Conservation (phyloP, 371 early-diverging fungal genomes). For the Lichtheimia hyalospora region DNA sequence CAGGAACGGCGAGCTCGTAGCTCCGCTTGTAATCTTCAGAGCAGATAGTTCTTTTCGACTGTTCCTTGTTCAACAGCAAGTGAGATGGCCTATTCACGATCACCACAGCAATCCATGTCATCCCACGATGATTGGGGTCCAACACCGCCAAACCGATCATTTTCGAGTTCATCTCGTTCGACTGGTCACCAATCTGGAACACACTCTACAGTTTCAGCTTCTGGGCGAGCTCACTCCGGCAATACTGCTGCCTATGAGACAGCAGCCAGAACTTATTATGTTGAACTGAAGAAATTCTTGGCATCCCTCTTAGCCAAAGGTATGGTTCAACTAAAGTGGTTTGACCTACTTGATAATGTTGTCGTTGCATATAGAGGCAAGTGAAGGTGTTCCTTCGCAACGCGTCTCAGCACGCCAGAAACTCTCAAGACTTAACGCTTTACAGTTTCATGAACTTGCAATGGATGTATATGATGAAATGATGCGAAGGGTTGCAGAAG, state of each 20-base stretch:
- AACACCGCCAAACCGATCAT: slow-evolving; percentile 14
- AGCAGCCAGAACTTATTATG: slow-evolving; percentile 40
- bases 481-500: slow-evolving; percentile 66
- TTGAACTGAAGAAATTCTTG: slow-evolving; percentile 38
- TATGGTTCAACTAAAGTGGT: slow-evolving; percentile 5
- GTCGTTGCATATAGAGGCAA: slow-evolving; percentile 27
- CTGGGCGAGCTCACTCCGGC: slow-evolving; percentile 21
- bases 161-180: slow-evolving; percentile 28
- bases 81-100: slow-evolving; percentile 31
- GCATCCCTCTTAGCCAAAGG: slow-evolving; percentile 35
- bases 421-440: slow-evolving; percentile 72
- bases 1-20: too few species aligned
- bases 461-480: slow-evolving; percentile 97
- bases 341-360: neutral
- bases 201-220: slow-evolving; percentile 34
- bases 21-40: too few species aligned
- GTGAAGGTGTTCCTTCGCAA: slow-evolving; percentile 53
- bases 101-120: slow-evolving; percentile 30
- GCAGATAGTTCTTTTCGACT: too few species aligned
- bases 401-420: slow-evolving; percentile 81
- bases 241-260: slow-evolving; percentile 31
- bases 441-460: slow-evolving; percentile 92
- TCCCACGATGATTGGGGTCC: slow-evolving; percentile 35
- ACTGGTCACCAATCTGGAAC: slow-evolving; percentile 33
- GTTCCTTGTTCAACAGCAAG: too few species aligned